Conservation (phyloP, 2,329 filamentous ascomycete species). For the Trematosphaeria pertusa region DNA sequence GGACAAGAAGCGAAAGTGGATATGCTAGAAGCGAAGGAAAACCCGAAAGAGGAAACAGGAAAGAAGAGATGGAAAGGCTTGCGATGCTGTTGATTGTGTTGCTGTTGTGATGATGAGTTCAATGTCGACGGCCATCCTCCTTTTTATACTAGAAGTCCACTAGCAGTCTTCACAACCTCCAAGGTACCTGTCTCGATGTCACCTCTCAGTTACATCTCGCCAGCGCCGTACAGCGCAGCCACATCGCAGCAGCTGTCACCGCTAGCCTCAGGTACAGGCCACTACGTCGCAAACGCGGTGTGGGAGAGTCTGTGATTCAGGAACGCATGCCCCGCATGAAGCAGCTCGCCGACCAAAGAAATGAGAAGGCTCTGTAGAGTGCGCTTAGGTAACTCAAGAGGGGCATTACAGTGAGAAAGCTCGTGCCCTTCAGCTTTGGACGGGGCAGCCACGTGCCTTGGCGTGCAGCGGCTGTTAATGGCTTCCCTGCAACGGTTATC, state of each 20-base stretch:
- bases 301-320: neutral
- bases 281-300: neutral
- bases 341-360: constrained; percentile 1
- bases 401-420: neutral
- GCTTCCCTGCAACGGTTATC: neutral
- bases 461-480: neutral
- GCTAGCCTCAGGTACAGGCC: neutral
- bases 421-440: neutral
- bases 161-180: neutral
- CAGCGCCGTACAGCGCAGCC: neutral
- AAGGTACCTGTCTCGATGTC: neutral
- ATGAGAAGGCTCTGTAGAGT: neutral
- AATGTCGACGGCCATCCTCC: neutral
- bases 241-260: neutral
- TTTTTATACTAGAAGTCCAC: constrained; percentile 4
- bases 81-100: neutral
- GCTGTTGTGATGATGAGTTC: constrained; percentile 5
- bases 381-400: neutral
- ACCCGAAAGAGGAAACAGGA: neutral
- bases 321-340: neutral
- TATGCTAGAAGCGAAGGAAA: neutral
- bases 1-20: neutral
- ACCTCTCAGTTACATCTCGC: neutral
- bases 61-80: neutral
- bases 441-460: neutral